phyloP scores from a whole-genome alignment of 495 filamentous ascomycete genomes.

The Penicillium coprophilum region DNA sequence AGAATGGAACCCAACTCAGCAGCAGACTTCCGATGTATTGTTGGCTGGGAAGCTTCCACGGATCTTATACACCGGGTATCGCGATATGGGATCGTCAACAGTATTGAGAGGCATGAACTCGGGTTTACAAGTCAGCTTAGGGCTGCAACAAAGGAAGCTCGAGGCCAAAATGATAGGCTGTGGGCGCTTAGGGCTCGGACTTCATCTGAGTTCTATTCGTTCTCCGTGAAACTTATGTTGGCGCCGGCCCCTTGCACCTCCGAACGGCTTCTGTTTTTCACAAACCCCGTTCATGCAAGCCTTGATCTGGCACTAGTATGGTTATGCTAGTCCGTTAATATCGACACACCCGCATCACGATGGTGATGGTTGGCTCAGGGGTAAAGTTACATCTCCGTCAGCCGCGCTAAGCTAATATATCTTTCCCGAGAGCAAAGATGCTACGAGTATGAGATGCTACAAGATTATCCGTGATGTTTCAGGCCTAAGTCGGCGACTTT shows the following conservation, averaged over 20 bases:
- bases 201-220: background rate
- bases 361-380: constrained; percentile 3
- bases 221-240: constrained; percentile 7
- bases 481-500: background rate
- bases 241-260: constrained; percentile 3
- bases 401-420: background rate
- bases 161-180: constrained; percentile 5
- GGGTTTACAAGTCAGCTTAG: background rate
- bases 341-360: background rate
- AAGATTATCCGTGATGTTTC: background rate
- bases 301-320: background rate
- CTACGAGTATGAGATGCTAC: background rate
- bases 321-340: background rate
- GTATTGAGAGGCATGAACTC: background rate
- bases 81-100: background rate
- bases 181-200: constrained; percentile 2
- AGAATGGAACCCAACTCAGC: constrained; percentile 4
- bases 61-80: constrained; percentile 3
- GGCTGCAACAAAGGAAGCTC: background rate
- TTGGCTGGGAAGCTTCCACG: constrained; percentile 7
- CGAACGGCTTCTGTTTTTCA: background rate
- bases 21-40: background rate
- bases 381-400: background rate
- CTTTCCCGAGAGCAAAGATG: background rate
- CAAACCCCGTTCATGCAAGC: background rate